Base-by-base conservation (phyloP, 208 protist genomes). In the Leptomonas pyrrhocoris region DNA sequence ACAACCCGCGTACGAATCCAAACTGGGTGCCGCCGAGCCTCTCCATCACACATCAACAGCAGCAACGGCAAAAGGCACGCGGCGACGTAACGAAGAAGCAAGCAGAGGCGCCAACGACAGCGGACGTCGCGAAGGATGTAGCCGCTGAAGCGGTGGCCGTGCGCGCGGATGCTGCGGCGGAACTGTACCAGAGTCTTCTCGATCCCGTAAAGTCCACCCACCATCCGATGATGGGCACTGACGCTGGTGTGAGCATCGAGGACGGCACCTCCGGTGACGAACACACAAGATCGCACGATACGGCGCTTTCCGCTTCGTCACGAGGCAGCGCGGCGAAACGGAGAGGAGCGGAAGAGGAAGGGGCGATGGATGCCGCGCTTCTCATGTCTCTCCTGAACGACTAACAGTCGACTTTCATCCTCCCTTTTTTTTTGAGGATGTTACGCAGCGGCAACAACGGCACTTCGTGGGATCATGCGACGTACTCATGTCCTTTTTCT, bases 1-100 rank as follows among this genome's bases (percentile, higher is more conserved):
- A 95, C 75, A 95, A 95, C 77, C 90, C 90, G 2, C 74, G 68
- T 28, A 92, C 86, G 1, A 74, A 82, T 34, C 90, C 90, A 6
- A 76, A 90, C 40, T 95, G 90, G 88, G 51, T 73, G 7, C 90
- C 85, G 40, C 90, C 87, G 16, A 68, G 63, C 21, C 68, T 93
- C 19, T 83, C 80, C 65, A 83, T 91, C 21, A 57, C 53, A 21
- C 46, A 16, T 9, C 31, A 68, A 38, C 60, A 53, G 18, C 15
- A 43, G 43, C 25, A 55, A 31, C 46, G 46, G 34, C 46, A 48
- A n/a, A 62, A 43, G 34, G 46, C n/a, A 42, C 31, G 15, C 4
- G 13, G 55, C 9, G 8, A n/a, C n/a, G n/a, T n/a, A n/a, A n/a
- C n/a, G n/a, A n/a, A n/a, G n/a, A n/a, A n/a, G n/a, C n/a, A n/a